These are phyloP conservation scores for Neonectria neomacrospora DNA, from an alignment of 2,329 filamentous ascomycete genomes.

Conservation along the genomic window DNA sequence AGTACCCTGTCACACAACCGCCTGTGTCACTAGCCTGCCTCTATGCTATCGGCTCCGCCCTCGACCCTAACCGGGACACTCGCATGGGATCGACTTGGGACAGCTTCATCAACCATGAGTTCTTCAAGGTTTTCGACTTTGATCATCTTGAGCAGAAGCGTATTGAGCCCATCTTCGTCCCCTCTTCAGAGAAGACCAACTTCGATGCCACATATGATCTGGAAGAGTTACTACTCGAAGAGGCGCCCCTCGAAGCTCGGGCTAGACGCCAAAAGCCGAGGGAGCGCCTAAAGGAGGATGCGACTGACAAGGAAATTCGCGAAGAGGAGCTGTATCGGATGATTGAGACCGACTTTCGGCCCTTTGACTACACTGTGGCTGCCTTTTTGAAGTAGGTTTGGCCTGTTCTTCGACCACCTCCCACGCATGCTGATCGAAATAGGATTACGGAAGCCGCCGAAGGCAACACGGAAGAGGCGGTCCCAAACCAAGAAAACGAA, in stretches of 20 bases:
- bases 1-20: conserved; percentile 91
- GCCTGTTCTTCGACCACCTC: too few species aligned
- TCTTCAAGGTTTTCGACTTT: conserved; percentile 90
- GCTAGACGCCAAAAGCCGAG: conserved; percentile 93
- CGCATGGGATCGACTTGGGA: conserved; percentile 90
- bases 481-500: conserved; percentile 15
- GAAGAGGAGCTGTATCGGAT: conserved; percentile 94
- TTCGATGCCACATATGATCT: conserved; percentile 98
- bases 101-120: conserved; percentile 86
- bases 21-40: conserved; percentile 89
- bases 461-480: conserved; percentile 29
- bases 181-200: conserved; percentile 97
- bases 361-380: conserved; percentile 92
- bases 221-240: conserved; percentile 91
- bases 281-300: conserved; percentile 91
- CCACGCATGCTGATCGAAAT: conserved; percentile 33
- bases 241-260: conserved; percentile 92
- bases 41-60: conserved; percentile 84
- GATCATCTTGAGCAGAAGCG: conserved; percentile 84
- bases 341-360: conserved; percentile 93
- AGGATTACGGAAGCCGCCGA: conserved; percentile 53
- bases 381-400: conserved; percentile 76
- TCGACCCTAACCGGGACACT: conserved; percentile 82
- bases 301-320: conserved; percentile 92
- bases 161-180: conserved; percentile 89